Conservation (phyloP, 2,329 filamentous ascomycete species). For the Aspergillus texensis region DNA sequence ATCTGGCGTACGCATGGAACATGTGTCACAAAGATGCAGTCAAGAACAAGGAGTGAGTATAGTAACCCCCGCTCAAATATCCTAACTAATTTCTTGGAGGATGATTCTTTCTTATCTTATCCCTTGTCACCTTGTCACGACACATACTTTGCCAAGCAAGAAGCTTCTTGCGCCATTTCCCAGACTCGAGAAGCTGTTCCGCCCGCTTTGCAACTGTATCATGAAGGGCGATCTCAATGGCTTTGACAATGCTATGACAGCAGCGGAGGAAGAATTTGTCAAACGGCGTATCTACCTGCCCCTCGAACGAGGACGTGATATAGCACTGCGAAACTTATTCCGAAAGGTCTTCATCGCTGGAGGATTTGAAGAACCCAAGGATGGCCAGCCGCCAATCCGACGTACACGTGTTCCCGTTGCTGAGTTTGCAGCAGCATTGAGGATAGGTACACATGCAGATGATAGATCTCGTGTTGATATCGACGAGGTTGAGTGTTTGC, state of each 20-base stretch:
- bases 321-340: constrained; percentile 86
- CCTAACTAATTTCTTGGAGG: constrained; percentile 49
- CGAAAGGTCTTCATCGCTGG: constrained; percentile 87
- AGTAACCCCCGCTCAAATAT: background rate
- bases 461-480: constrained; percentile 67
- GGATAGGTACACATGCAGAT: constrained; percentile 62
- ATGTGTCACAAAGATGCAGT: constrained; percentile 73
- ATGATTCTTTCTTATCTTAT: constrained; percentile 94
- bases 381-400: constrained; percentile 62
- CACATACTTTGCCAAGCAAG: constrained; percentile 76
- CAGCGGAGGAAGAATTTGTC: constrained; percentile 89
- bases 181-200: constrained; percentile 74
- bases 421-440: constrained; percentile 84
- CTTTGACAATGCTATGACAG: constrained; percentile 79
- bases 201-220: constrained; percentile 77
- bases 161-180: constrained; percentile 75
- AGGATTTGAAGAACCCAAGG: constrained; percentile 77
- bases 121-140: constrained; percentile 87
- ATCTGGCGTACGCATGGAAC: constrained; percentile 79
- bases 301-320: constrained; percentile 86
- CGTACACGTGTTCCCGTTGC: constrained; percentile 77
- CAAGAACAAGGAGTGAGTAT: constrained; percentile 76
- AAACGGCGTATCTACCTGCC: constrained; percentile 92
- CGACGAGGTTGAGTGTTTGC: constrained; percentile 92
- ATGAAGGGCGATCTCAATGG: constrained; percentile 77